These are phyloP conservation scores for Luzula sylvatica DNA, from an alignment of 176 grass and related monocot genomes.

Conservation along the genomic window DNA sequence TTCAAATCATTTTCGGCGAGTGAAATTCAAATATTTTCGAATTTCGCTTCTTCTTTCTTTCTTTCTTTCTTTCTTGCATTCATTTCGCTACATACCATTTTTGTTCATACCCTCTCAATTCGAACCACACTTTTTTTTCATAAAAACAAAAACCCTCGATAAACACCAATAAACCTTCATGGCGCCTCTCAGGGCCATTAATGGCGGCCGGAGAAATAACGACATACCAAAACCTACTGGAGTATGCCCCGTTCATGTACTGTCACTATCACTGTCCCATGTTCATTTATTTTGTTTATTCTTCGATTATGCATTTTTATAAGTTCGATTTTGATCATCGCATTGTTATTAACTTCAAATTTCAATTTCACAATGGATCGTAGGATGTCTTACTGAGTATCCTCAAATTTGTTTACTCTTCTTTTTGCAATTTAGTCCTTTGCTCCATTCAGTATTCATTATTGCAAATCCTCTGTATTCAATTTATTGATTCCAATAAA, in stretches of 20 bases:
- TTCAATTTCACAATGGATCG: not conserved
- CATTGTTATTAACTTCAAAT: too few species aligned
- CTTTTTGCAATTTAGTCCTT: conserved; percentile 5
- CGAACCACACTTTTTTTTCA: not conserved
- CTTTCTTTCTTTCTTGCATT: too few species aligned
- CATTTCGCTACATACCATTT: not conserved
- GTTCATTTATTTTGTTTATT: not conserved
- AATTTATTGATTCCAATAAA: not conserved
- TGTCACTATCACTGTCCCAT: not conserved
- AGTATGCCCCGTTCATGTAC: conserved; percentile 6
- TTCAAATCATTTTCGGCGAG: too few species aligned
- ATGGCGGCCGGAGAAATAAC: conserved; percentile 9
- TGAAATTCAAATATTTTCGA: too few species aligned
- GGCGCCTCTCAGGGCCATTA: conserved; percentile 14
- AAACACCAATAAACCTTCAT: not conserved
- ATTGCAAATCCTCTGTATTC: not conserved
- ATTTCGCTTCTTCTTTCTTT: too few species aligned
- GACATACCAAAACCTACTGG: not conserved
- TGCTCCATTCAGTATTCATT: not conserved
- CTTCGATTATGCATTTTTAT: too few species aligned
- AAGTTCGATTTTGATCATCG: too few species aligned
- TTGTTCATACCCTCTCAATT: not conserved
- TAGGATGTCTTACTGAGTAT: not conserved
- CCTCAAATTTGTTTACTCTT: not conserved
- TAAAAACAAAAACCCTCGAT: too few species aligned